These are phyloP conservation scores for Lyophyllum atratum DNA, from an alignment of 768 basidiomycete genomes.

Conservation along the genomic window DNA sequence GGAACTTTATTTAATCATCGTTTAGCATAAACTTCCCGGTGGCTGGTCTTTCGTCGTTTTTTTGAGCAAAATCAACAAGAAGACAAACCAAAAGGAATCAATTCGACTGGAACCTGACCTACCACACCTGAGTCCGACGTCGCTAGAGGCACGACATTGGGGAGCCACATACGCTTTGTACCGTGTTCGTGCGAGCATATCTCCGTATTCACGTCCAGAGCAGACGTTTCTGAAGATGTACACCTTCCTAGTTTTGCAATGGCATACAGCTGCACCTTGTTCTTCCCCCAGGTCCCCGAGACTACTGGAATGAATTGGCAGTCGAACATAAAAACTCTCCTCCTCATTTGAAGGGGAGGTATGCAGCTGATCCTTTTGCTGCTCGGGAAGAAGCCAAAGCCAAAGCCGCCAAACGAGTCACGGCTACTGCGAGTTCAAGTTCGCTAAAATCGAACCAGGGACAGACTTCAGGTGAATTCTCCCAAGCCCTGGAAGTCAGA, in stretches of 20 bases:
- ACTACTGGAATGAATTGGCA: constrained; percentile 84
- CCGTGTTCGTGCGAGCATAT: constrained; percentile 58
- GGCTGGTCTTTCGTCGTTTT: constrained; percentile 70
- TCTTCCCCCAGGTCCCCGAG: constrained; percentile 81
- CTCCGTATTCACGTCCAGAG: constrained; percentile 10
- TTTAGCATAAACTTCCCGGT: constrained; percentile 46
- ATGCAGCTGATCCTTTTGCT: constrained; percentile 82
- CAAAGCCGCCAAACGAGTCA: constrained; percentile 48
- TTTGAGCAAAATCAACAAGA: constrained; percentile 69
- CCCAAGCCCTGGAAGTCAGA: constrained; percentile 69
- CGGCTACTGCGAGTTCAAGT: constrained; percentile 14
- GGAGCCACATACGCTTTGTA: constrained; percentile 87
- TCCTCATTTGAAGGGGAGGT: constrained; percentile 83
- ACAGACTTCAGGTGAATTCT: constrained; percentile 37
- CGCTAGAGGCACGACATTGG: constrained; percentile 87
- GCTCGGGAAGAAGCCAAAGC: constrained; percentile 68
- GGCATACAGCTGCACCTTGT: constrained; percentile 70
- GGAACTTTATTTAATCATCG: constrained; percentile 7
- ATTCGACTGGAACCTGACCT: constrained; percentile 78
- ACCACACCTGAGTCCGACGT: constrained; percentile 62
- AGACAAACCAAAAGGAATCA: constrained; percentile 65
- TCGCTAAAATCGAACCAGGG: constrained; percentile 20
- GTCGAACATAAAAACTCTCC: constrained; percentile 67
- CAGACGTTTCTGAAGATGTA: constrained; percentile 25
- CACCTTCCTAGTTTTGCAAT: constrained; percentile 64